These are phyloP conservation scores for Phymatotrichopsis omnivora DNA, from an alignment of 2,329 filamentous ascomycete genomes.

Conservation along the genomic window DNA sequence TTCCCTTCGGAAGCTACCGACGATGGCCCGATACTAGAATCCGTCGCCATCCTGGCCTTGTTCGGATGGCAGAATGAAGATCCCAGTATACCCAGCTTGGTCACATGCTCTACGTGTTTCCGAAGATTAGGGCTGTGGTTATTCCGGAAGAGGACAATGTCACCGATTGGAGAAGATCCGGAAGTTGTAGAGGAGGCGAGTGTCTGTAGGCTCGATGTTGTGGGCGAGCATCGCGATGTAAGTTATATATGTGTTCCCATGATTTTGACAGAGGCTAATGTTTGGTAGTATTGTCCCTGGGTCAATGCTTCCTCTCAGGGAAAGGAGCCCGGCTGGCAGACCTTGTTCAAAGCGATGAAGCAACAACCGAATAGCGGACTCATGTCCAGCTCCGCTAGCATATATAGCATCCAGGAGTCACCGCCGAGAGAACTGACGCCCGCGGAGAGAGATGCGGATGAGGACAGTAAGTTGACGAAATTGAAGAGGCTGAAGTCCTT, in stretches of 20 bases:
- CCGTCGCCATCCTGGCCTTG: constrained; percentile 58
- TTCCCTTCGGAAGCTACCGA: constrained; percentile 25
- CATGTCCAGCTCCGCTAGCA: constrained; percentile 18
- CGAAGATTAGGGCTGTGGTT: constrained; percentile 88
- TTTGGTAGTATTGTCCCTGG: constrained; percentile 61
- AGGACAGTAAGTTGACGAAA: constrained; percentile 30
- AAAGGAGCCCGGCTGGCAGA: constrained; percentile 40
- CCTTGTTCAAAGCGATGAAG: constrained; percentile 38
- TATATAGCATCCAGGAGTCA: constrained; percentile 17
- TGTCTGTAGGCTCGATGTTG: constrained; percentile 57
- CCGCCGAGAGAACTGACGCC: constrained; percentile 15
- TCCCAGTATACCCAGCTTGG: constrained; percentile 55
- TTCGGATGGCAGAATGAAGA: constrained; percentile 62
- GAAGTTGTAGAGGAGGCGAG: constrained; percentile 47
- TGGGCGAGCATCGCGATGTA: constrained; percentile 60
- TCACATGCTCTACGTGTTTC: constrained; percentile 76
- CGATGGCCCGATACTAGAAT: constrained; percentile 42
- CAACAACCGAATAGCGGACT: constrained; percentile 33
- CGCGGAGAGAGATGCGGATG: constrained; percentile 25
- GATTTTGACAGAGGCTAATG: constrained; percentile 1
- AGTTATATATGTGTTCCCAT: background rate
- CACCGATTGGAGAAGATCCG: constrained; percentile 47
- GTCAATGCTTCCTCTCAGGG: constrained; percentile 52
- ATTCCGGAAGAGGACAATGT: constrained; percentile 58
- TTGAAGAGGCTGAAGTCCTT: constrained; percentile 31